Base-by-base conservation (phyloP, 257 asterid genomes). In the Scutellaria baicalensis region DNA sequence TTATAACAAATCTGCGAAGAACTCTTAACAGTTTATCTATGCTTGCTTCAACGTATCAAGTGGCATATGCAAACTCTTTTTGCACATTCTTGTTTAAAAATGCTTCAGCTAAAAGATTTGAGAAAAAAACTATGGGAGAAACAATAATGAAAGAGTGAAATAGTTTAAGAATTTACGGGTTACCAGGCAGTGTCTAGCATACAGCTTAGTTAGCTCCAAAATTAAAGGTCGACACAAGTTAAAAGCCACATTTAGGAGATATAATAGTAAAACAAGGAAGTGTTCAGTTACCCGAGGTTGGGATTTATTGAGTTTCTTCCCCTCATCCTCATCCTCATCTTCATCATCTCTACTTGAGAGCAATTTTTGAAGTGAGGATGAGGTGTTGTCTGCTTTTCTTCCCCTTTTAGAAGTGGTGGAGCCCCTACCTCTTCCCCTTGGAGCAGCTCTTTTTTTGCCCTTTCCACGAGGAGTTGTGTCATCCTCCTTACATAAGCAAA, bases 391-490 rank as follows among this genome's bases (percentile, higher is more conserved):
- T 43, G 94, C 56, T 73, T 79, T 84, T 73, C 80, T 82, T 74
- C 97, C 97, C 83, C 98, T 90, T 82, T 93, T 90, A 63, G 98
- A 79, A 27, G 90, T 33, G 35, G 95, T 61, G 45, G 87, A 68
- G 71, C 88, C 95, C 83, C 90, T 83, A 74, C 90, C 96, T 82
- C 85, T 85, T 79, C 97, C 95, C 85, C 85, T 86, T 59, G 96
- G 87, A 70, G 95, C 96, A 68, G 90, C 91, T 88, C 96, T 85
- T 81, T 90, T 93, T 71, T 80, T 87, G 68, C 95, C 95, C 85
- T 84, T 88, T 55, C 83, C 86, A 71, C 20, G 88, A 56, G 54
- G 57, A 17, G 86, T 48, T 60, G 78, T 90, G 68, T 69, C 79
- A 6, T 83, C 97, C 68, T 84, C 97, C 98, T 89, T 77, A 71